phyloP scores from a whole-genome alignment of 1,284 basidiomycete species.

The Neonothopanus nambi region DNA sequence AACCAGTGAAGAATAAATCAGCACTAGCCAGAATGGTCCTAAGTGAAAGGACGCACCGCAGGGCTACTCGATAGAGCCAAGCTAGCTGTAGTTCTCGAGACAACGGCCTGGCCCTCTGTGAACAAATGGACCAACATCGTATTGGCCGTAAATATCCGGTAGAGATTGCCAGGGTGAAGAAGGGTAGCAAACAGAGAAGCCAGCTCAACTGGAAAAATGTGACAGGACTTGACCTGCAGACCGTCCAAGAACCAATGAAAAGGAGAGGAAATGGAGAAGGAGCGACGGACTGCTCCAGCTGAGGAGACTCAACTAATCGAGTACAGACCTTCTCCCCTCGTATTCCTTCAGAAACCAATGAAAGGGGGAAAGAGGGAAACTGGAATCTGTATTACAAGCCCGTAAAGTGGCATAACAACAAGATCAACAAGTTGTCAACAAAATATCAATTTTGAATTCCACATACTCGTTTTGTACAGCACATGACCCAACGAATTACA shows the following conservation, averaged over 20 bases:
- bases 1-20: constrained; percentile 6
- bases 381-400: background rate
- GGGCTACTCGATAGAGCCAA: constrained; percentile 24
- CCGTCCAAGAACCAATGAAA: constrained; percentile 3
- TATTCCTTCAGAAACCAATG: background rate
- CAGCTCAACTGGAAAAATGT: constrained; percentile 7
- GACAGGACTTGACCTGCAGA: constrained; percentile 15
- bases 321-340: background rate
- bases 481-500: background rate
- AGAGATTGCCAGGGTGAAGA: background rate
- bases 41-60: constrained; percentile 23
- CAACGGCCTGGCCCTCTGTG: background rate
- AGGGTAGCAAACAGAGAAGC: background rate
- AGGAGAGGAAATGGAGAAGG: constrained; percentile 1
- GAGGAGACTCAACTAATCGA: constrained; percentile 1
- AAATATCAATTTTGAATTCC: background rate
- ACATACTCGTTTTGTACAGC: no score
- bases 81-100: constrained; percentile 2
- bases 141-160: background rate
- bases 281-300: constrained; percentile 1
- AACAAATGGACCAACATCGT: background rate
- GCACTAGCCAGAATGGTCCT: no score
- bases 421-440: constrained; percentile 7
- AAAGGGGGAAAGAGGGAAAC: constrained; percentile 5
- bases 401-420: constrained; percentile 8